phyloP scores from a whole-genome alignment of 75 land plant species.

The Selaginella tamariscina region DNA sequence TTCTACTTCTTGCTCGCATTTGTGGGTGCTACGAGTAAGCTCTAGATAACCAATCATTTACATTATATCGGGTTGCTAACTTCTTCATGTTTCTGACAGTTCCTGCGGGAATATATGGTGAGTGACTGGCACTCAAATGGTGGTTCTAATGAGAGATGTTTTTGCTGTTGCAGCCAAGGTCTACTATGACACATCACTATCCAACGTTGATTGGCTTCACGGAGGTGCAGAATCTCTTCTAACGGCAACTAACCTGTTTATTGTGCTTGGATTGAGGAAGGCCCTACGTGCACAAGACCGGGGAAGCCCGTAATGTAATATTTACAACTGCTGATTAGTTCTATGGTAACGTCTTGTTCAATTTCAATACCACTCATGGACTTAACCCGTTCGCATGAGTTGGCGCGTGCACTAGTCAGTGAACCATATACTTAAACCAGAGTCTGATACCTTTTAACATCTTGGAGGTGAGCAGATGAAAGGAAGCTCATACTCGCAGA shows the following conservation, averaged over 20 bases:
- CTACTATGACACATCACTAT: conserved; percentile 86
- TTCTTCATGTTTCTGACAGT: conserved; percentile 32
- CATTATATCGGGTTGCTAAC: background rate
- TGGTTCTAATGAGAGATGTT: background rate
- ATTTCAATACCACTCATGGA: too few species aligned
- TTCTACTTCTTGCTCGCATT: conserved; percentile 96
- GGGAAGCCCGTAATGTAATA: too few species aligned
- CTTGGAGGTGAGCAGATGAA: conserved; percentile 16
- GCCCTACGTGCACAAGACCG: conserved; percentile 45
- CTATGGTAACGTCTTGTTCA: too few species aligned
- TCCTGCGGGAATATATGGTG: conserved; percentile 98
- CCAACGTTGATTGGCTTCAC: conserved; percentile 98
- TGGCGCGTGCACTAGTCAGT: too few species aligned
- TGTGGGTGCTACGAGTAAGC: conserved; percentile 88
- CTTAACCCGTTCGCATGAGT: too few species aligned
- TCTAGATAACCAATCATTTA: background rate
- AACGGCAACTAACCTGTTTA: conserved; percentile 84
- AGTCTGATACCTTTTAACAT: too few species aligned
- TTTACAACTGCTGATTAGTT: too few species aligned
- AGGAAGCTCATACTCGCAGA: conserved; percentile 14
- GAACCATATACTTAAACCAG: too few species aligned
- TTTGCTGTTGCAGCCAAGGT: conserved; percentile 57
- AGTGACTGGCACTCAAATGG: background rate
- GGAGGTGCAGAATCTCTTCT: conserved; percentile 89
- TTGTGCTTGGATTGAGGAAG: conserved; percentile 74